Conservation (phyloP, 2,329 filamentous ascomycete genomes). For the Raffaelea albimanens region DNA sequence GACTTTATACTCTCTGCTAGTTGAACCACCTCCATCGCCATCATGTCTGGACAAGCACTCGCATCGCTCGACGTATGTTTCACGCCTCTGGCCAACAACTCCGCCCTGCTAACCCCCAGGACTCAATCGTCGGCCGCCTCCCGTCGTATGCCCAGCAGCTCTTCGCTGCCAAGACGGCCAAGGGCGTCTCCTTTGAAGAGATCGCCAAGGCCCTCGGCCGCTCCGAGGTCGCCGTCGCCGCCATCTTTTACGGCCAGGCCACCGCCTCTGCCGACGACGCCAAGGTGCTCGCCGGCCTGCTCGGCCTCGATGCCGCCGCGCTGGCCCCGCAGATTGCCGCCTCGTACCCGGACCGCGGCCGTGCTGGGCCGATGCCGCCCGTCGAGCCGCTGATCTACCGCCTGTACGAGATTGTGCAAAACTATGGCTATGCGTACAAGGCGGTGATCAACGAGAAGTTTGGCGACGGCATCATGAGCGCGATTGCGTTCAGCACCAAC, state of each 20-base stretch:
- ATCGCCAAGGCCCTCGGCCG: constrained; percentile 67
- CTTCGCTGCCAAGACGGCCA: constrained; percentile 69
- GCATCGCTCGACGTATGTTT: constrained; percentile 27
- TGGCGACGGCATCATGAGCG: constrained; percentile 92
- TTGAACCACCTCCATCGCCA: neutral
- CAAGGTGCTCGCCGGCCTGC: constrained; percentile 48
- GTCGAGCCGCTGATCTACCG: constrained; percentile 83
- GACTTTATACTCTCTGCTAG: neutral
- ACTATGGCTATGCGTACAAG: constrained; percentile 95
- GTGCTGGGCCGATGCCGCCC: constrained; percentile 72
- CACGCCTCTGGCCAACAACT: no score
- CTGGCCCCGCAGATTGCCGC: constrained; percentile 51
- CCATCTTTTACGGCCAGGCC: constrained; percentile 75
- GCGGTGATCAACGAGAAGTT: constrained; percentile 93
- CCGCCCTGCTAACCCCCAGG: constrained; percentile 28
- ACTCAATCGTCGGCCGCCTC: constrained; percentile 57
- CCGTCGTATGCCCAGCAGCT: constrained; percentile 63
- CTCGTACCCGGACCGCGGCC: constrained; percentile 67
- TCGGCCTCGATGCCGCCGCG: constrained; percentile 36
- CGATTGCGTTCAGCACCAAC: constrained; percentile 81
- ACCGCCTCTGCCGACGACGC: constrained; percentile 41
- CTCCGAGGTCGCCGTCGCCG: constrained; percentile 75
- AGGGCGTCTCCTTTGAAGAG: constrained; percentile 67
- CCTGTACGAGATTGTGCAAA: constrained; percentile 89
- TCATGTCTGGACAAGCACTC: constrained; percentile 17